Percentiles rank a stretch among this genome's conserved stretches.
Evolutionary conservation across 352 stramenopile species (phyloP).

Genomic region (Pythium folliculosum): DNA sequence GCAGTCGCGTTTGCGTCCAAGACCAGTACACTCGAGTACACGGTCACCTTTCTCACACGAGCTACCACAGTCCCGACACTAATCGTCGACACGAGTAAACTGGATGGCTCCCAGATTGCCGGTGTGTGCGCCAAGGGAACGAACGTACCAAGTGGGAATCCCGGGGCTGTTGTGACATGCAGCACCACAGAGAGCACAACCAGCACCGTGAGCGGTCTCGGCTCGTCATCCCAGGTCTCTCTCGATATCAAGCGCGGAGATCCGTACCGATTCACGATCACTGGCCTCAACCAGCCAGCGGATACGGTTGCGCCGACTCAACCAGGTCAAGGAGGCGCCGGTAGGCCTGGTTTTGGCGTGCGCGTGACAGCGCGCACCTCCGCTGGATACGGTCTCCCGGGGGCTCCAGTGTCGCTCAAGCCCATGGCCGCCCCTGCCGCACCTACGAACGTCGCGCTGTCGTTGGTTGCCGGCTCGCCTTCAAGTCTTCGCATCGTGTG

Average conservation of each 20-base stretch:
- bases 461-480: conserved; percentile 67
- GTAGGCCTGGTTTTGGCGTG: conserved; percentile 55
- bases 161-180: conserved; percentile 49
- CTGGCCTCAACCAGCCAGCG: conserved; percentile 44
- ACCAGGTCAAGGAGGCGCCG: conserved; percentile 38
- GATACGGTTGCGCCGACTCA: conserved; percentile 31
- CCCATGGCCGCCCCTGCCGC: conserved; percentile 83
- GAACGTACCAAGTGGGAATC: conserved; percentile 29
- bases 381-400: conserved; percentile 65
- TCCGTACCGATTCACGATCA: conserved; percentile 60
- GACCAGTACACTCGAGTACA: conserved; percentile 42
- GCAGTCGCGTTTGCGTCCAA: conserved; percentile 47
- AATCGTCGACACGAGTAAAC: conserved; percentile 35
- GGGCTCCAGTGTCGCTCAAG: conserved; percentile 68
- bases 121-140: conserved; percentile 57
- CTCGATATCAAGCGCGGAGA: conserved; percentile 47
- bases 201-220: conserved; percentile 31
- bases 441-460: conserved; percentile 69
- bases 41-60: conserved; percentile 60
- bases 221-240: conserved; percentile 40
- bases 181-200: conserved; percentile 47
- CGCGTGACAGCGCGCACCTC: conserved; percentile 67
- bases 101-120: conserved; percentile 39
- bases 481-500: conserved; percentile 87
- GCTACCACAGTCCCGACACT: conserved; percentile 37